A percentile compares a stretch with the other conserved stretches of the same genome.
phyloP scores from a whole-genome alignment of 2,329 filamentous ascomycete genomes.

The Arthrobotrys sphaeroides region DNA sequence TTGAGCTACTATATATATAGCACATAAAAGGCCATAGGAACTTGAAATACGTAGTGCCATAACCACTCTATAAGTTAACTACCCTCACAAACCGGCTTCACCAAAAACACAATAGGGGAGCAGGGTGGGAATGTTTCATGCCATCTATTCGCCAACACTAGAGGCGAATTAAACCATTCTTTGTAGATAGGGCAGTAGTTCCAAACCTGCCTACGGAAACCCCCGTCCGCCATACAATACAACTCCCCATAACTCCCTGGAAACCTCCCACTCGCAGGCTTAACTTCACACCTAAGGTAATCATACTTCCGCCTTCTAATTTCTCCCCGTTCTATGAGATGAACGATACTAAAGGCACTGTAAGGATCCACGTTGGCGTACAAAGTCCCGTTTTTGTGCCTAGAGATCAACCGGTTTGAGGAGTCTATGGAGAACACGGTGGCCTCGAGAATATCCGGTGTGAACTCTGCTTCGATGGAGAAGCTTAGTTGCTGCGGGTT shows the following conservation, averaged over 20 bases:
- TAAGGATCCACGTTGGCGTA: conserved; percentile 29
- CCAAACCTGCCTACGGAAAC: not conserved
- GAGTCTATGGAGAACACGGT: conserved; percentile 35
- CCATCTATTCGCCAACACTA: not conserved
- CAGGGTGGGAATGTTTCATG: not conserved
- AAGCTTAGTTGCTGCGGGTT: conserved; percentile 3
- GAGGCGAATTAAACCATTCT: conserved; percentile 32
- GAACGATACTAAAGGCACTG: not conserved
- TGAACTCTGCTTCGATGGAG: conserved; percentile 15
- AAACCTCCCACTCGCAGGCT: conserved; percentile 29
- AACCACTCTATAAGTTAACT: no score
- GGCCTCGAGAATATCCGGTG: not conserved
- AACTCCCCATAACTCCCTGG: conserved; percentile 23
- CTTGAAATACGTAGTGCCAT: no score
- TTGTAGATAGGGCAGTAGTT: conserved; percentile 34
- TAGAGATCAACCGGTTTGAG: not conserved
- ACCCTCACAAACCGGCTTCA: conserved; percentile 31
- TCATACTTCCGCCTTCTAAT: not conserved
- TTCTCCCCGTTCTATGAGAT: not conserved
- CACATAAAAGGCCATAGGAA: no score
- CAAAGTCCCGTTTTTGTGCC: conserved; percentile 17
- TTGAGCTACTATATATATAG: no score
- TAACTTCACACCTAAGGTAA: conserved; percentile 11
- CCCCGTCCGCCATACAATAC: conserved; percentile 27
- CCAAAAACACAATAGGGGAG: conserved; percentile 22